Evolutionary conservation across 2,329 filamentous ascomycete species (phyloP), one percentile per base, ranked within the genome.

Genomic region (Pseudogymnoascus sp.): DNA sequence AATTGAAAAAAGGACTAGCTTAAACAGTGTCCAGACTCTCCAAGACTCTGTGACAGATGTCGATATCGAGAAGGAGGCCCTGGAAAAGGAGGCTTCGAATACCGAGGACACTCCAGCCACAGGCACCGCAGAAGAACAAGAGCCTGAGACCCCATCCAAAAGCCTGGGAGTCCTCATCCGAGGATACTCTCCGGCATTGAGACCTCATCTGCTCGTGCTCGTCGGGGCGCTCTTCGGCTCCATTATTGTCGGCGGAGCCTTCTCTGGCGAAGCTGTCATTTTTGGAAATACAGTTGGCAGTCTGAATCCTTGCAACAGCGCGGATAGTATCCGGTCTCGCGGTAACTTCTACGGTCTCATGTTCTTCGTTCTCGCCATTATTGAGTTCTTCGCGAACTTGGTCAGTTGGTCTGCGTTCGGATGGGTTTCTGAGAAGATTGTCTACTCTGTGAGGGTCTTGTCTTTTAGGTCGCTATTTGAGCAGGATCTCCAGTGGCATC

Each of bases 401-500:
- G 76, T 81, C 38, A 87, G 84, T 62, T 81, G 78, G 77, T 78
- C 76, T 1, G 73, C 75, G 14, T 83, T 76, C 64, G 84, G 84
- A 2, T 77, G 77, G 63, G 77, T 85, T 0, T 82, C 87, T 0
- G 87, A 90, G 70, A 85, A 86, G 64, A 75, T 88, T 0, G 76
- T 90, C 1, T 88, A 86, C 72, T 82, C 78, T 37, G 81, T 89
- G 6, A 79, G 86, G 52, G 80, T 87, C 1, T 73, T 87, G 2
- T 86, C 84, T 0, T 84, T 90, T 71, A 81, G 84, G 3, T 84
- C 86, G 0, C 73, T 90, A 1, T 81, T 89, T 60, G 78, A 85
- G 64, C 87, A 90, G 71, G 83, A 86, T 64, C 75, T 89, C 35
- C 80, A 88, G 63, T 91, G 88, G 88, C 88, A 91, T 68, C 84